Evolutionary conservation across 2,329 filamentous ascomycete genomes (phyloP).

Genomic region (Paecilomyces variotii): DNA sequence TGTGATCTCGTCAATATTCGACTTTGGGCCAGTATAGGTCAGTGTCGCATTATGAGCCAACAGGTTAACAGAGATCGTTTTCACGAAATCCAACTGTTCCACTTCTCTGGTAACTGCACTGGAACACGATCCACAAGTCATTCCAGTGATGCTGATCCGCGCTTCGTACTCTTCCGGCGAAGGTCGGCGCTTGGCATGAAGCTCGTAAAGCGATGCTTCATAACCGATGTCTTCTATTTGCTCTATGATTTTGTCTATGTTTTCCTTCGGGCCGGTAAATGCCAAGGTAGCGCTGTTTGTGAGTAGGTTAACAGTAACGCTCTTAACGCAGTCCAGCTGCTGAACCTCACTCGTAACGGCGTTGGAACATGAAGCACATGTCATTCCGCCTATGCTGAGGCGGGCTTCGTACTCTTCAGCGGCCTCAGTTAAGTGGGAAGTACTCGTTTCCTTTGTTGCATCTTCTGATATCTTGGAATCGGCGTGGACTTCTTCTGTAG

Average conservation of each 20-base stretch:
- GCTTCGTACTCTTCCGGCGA: constrained; percentile 13
- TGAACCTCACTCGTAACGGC: constrained; percentile 50
- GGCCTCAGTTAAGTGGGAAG: not conserved
- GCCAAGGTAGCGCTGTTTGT: constrained; percentile 56
- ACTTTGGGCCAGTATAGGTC: constrained; percentile 44
- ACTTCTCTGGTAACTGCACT: constrained; percentile 56
- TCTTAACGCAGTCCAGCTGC: constrained; percentile 48
- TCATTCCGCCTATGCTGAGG: constrained; percentile 58
- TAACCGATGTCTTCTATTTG: constrained; percentile 16
- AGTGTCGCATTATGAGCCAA: constrained; percentile 60
- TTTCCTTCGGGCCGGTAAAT: constrained; percentile 38
- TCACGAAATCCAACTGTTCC: constrained; percentile 50
- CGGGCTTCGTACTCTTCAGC: constrained; percentile 14
- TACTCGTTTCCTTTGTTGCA: not conserved
- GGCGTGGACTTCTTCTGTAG: not conserved
- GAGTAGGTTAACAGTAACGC: constrained; percentile 52
- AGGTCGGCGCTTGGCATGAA: constrained; percentile 1
- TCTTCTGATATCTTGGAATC: not conserved
- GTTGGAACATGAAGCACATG: constrained; percentile 58
- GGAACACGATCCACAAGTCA: constrained; percentile 65
- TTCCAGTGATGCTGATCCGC: constrained; percentile 53
- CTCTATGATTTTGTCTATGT: constrained; percentile 36
- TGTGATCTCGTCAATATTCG: constrained; percentile 38
- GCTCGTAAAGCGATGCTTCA: constrained; percentile 7
- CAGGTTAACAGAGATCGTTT: constrained; percentile 54